Evolutionary conservation across 1,284 basidiomycete genomes (phyloP).

Genomic region (Cryptococcus amylolentus): DNA sequence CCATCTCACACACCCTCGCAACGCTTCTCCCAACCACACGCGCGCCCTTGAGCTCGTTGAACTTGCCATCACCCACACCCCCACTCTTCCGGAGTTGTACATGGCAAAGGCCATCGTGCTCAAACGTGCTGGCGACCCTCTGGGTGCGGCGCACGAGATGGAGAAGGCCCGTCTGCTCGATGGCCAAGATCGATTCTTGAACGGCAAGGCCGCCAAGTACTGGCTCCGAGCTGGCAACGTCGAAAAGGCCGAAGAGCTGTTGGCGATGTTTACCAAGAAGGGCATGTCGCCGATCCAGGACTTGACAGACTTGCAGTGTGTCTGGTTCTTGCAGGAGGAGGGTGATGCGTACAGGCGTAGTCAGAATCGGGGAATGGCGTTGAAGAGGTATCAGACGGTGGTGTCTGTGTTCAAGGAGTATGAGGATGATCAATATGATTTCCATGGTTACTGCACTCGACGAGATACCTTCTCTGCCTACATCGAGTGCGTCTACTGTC

Average conservation of each 20-base stretch:
- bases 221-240: conserved; percentile 73
- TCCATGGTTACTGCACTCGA: conserved; percentile 91
- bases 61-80: conserved; percentile 73
- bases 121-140: conserved; percentile 79
- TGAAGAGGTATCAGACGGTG: conserved; percentile 81
- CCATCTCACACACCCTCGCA: conserved; percentile 68
- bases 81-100: conserved; percentile 87
- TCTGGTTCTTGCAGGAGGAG: conserved; percentile 82
- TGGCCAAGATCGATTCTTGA: conserved; percentile 92
- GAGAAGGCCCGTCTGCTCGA: conserved; percentile 83
- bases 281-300: conserved; percentile 72
- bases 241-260: conserved; percentile 66
- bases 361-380: conserved; percentile 68
- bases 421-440: conserved; percentile 97
- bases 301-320: conserved; percentile 92
- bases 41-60: conserved; percentile 68
- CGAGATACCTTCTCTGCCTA: conserved; percentile 86
- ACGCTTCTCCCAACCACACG: conserved; percentile 49
- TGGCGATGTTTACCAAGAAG: conserved; percentile 89
- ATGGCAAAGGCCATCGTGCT: conserved; percentile 79
- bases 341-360: conserved; percentile 64
- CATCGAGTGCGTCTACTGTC: conserved; percentile 59
- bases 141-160: conserved; percentile 70
- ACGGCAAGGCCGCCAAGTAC: conserved; percentile 93
- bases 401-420: conserved; percentile 82